Conservation (phyloP, 2,329 filamentous ascomycete genomes). For the Ophiostoma sp. region DNA sequence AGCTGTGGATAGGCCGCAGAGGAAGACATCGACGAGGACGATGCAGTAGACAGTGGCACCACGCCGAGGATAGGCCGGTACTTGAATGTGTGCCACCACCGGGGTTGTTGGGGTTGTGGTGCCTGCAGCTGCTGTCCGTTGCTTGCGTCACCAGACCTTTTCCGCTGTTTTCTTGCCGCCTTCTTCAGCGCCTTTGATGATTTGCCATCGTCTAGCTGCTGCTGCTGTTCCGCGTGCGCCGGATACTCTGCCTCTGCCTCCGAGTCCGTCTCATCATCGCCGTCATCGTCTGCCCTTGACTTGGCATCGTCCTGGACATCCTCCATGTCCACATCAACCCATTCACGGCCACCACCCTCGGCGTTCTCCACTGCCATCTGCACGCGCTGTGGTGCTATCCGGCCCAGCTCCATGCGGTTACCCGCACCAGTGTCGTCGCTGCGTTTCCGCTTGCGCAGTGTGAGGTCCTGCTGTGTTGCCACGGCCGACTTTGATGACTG, state of each 20-base stretch:
- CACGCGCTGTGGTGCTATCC: conserved; percentile 39
- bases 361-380: conserved; percentile 31
- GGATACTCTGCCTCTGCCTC: conserved; percentile 2
- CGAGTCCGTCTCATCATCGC: conserved; percentile 31
- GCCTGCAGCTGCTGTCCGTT: conserved; percentile 14
- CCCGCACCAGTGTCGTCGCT: conserved; percentile 48
- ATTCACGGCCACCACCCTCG: conserved; percentile 35
- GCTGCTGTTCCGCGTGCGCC: conserved; percentile 11
- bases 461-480: background rate
- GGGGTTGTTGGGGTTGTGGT: conserved; percentile 29
- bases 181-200: background rate
- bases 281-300: conserved; percentile 29
- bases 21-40: conserved; percentile 6
- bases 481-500: background rate
- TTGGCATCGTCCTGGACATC: conserved; percentile 38
- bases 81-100: conserved; percentile 80
- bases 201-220: background rate
- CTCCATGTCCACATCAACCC: conserved; percentile 34
- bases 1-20: conserved; percentile 35
- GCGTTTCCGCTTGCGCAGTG: conserved; percentile 50
- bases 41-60: conserved; percentile 38
- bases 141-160: conserved; percentile 1
- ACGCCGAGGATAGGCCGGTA: conserved; percentile 87
- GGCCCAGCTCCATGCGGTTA: conserved; percentile 44
- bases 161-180: background rate